Evolutionary conservation across 2,329 filamentous ascomycete genomes (phyloP), one percentile per base, ranked within the genome.

Genomic region (Thielaviopsis punctulata): DNA sequence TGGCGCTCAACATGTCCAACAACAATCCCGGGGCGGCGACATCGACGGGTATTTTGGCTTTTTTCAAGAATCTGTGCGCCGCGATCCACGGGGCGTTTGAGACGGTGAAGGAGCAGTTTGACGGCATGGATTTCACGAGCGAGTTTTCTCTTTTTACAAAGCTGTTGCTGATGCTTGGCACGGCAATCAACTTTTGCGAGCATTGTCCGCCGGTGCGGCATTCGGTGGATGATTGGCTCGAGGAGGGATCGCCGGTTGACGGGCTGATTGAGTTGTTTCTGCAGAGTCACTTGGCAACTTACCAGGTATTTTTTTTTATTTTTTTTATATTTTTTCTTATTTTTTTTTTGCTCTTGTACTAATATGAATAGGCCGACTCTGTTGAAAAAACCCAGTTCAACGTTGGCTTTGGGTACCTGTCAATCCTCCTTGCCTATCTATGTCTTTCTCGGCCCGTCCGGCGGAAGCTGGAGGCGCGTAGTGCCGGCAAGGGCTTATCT

Each of bases 101-200:
- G 5, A 62, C 65, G 18, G 67, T 78, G 7, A 65, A 73, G 36
- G 62, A 66, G 1, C 71, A 71, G 6, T 65, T 77, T 53, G 66
- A 67, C 5, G 69, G 68, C 45, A 70, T 71, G 24, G 66, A 69
- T n/a, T 70, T 77, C 51, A 63, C 70, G 10, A 65, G 68, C 2
- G 68, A 69, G 21, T 49, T 48, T 15, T 55, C 54, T 13, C 66
- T 72, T 1, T 68, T 89, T 51, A 83, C 94, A 58, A 75, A 78
- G 48, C 72, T 95, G 13, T 76, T 95, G 48, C 72, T 95, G 43
- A 76, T 85, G 50, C 69, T 95, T 39, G 89, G 87, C 0, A 78
- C 86, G 21, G 76, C 90, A 65, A 94, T 94, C 64, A 95, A 95
- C 60, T 76, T 95, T 52, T 77, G 86, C 8, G 88, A 95, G 63